Percentiles rank a stretch among this genome's conserved stretches.
phyloP scores from a whole-genome alignment of 1,284 basidiomycete genomes.

The Cerioporus squamosus region DNA sequence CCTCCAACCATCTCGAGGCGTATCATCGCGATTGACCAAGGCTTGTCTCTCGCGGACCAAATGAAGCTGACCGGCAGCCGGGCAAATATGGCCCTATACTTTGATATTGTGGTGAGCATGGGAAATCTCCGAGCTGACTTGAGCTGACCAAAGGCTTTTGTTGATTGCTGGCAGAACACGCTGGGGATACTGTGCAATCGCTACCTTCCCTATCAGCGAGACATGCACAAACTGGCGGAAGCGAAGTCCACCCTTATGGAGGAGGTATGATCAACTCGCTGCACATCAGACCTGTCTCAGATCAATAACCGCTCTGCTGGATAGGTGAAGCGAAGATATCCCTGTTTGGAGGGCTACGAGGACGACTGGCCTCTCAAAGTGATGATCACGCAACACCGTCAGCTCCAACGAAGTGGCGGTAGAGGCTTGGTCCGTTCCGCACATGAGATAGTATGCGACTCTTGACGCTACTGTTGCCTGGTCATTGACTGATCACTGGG shows the following conservation, averaged over 20 bases:
- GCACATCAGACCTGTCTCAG: neutral
- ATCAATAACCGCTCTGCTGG: too few species aligned
- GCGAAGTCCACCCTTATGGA: neutral
- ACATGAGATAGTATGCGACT: neutral
- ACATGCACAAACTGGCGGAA: neutral
- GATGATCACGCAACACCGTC: slow-evolving; percentile 9
- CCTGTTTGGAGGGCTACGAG: slow-evolving; percentile 1
- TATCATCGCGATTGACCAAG: neutral
- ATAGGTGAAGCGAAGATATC: too few species aligned
- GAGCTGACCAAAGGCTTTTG: too few species aligned
- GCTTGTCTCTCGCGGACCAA: slow-evolving; percentile 13
- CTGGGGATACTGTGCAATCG: slow-evolving; percentile 10
- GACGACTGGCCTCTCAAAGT: slow-evolving; percentile 8
- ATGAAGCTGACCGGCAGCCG: slow-evolving; percentile 7
- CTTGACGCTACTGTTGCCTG: too few species aligned
- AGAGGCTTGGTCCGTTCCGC: neutral
- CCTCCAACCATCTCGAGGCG: slow-evolving; percentile 7
- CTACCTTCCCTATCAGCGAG: neutral
- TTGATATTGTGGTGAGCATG: slow-evolving; percentile 8
- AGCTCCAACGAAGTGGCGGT: neutral
- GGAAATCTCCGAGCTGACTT: neutral
- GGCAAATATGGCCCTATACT: slow-evolving; percentile 2
- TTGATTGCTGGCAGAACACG: neutral
- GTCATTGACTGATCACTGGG: too few species aligned
- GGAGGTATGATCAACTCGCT: slow-evolving; percentile 1